Evolutionary conservation across 495 filamentous ascomycete genomes (phyloP), one percentile per base, ranked within the genome.

Genomic region (Geopyxis carbonaria): DNA sequence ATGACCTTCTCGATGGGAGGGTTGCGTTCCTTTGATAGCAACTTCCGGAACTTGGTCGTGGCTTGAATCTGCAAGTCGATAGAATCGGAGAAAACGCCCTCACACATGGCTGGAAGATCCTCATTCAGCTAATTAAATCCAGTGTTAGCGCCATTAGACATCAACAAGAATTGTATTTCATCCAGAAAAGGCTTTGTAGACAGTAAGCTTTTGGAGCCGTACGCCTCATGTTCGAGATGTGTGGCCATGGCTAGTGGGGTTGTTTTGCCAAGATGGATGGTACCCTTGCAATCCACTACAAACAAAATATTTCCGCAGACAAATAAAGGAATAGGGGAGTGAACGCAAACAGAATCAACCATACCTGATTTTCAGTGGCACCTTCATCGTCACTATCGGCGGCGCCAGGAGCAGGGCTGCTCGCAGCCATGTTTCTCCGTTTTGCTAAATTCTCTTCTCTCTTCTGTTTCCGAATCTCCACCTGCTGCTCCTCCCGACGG

Each of bases 1-100:
- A 99, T 95, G 45, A 99, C 91, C 50, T 86, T 82, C 62, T 99
- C 91, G 57, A 99, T 99, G 15, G 91, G 89, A 13, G 91, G 91
- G 63, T 99, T 99, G 57, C 91, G 81, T 67, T 99, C 91, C 64
- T 99, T 99, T 43, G 83, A 93, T 4, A 99, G 68, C 16, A 99
- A 68, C 64, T 99, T 99, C 45, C 91, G 68, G 68, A 99, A 99
- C 61, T 94, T 94, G 40, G 91, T 99, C 16, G 91, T 99, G n/a
- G 91, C 87, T 64, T 84, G 76, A 48, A 99, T 99, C 60, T 99
- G 91, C 34, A 78, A 71, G 51, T 99, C 91, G 62, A 99, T 94
- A 61, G 93, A 82, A 23, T 95, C 85, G 45, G 91, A 95, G 67
- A 95, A 94, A 52, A 95, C 91, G 42, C 91, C 91, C 47, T 78